Conservation (phyloP, 2,329 filamentous ascomycete genomes). For the Xylaria sp. region DNA sequence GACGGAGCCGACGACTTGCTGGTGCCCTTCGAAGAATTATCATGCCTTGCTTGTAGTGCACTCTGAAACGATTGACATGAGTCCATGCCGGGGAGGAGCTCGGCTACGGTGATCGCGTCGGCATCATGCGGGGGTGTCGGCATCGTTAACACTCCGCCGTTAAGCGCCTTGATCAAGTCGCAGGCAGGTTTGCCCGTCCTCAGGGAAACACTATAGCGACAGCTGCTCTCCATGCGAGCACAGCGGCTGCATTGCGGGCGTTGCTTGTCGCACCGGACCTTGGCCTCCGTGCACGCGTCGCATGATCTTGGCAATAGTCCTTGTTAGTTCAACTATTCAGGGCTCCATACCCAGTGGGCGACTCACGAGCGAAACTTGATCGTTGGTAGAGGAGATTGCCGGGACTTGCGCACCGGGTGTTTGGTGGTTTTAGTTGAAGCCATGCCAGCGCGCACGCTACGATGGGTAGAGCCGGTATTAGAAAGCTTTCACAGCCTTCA, state of each 20-base stretch:
- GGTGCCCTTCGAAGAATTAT: background rate
- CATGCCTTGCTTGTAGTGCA: background rate
- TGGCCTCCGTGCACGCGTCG: constrained; percentile 17
- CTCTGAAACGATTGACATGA: background rate
- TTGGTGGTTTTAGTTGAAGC: background rate
- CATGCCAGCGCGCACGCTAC: background rate
- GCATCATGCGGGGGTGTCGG: background rate
- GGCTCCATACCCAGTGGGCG: background rate
- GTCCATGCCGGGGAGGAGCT: background rate
- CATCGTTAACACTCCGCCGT: background rate
- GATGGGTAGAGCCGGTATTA: background rate
- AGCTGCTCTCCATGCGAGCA: background rate
- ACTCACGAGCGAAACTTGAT: background rate
- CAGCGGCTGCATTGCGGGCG: background rate
- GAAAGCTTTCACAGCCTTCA: background rate
- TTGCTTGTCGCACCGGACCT: constrained; percentile 10
- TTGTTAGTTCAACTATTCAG: background rate
- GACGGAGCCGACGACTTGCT: background rate
- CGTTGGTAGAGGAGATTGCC: background rate
- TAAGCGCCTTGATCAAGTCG: background rate
- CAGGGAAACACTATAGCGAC: background rate
- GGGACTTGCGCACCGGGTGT: background rate
- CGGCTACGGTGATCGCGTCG: background rate
- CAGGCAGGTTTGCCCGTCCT: background rate
- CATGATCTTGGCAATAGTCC: background rate